Evolutionary conservation across 805 yeast species (phyloP), one percentile per base, ranked within the genome.

Genomic region (Jamesozyma gamospora): DNA sequence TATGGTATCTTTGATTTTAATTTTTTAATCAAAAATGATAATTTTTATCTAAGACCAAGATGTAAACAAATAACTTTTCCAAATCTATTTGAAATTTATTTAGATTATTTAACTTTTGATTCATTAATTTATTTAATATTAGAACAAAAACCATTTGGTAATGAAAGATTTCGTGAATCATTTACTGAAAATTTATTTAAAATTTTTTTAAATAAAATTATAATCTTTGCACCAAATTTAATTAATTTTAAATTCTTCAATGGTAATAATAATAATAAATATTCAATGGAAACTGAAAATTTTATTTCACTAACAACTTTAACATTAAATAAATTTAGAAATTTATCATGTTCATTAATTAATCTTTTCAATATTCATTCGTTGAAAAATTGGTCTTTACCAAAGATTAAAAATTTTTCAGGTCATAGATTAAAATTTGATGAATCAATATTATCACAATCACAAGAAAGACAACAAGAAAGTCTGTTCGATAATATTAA

Each of bases 351-450:
- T 13, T 39, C 44, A 9, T 35, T 54, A 19, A 43, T 40, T 32
- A 30, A 36, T 16, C 37, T 47, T 13, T 55, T 55, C 35, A 35
- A 44, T 21, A 25, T 56, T 10, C 56, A 56, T 35, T 55, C 58
- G 3, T 46, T 53, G 19, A 37, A 45, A n/a, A 50, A 52, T 37
- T 55, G 60, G 58, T 12, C 34, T 8, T 31, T 55, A 29, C 55
- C 54, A 11, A 40, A 40, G 13, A 35, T 55, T 1, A 36, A 28
- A 16, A 19, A 32, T 24, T 55, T 53, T 36, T 36, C 53, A 12
- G 62, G 60, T 4, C 58, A 56, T 36, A 36, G 50, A 8, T 50
- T 55, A 34, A 48, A 48, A 39, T 53, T 44, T 36, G 51, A 53
- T 36, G 47, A 47, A 32, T 34, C 51, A 3, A 32, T 48, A 1